Percentiles rank a stretch among this genome's conserved stretches.
Evolutionary conservation across 164 flowering plant genomes (phyloP).

Genomic region (Cinnamomum micranthum): DNA sequence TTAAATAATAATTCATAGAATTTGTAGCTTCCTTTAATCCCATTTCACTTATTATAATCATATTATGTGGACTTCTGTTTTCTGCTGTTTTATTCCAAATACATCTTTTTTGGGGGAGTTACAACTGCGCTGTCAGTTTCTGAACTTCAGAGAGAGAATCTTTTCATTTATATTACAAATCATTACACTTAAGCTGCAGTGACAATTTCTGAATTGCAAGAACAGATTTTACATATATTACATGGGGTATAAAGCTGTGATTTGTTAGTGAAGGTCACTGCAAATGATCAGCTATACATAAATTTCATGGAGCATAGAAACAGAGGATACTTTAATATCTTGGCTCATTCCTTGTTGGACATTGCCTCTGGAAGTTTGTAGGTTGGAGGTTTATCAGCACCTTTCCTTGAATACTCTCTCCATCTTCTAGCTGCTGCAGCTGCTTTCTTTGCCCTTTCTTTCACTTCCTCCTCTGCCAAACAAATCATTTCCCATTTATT

Average conservation of each 20-base stretch:
- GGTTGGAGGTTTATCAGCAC: conserved; percentile 77
- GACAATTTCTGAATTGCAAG: background rate
- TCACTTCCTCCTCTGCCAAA: conserved; percentile 67
- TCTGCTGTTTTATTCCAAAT: background rate
- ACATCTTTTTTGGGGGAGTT: no score
- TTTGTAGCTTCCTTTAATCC: background rate
- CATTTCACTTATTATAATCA: background rate
- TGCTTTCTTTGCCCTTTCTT: conserved; percentile 73
- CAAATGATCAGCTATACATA: conserved; percentile 17
- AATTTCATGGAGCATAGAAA: conserved; percentile 6
- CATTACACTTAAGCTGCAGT: background rate
- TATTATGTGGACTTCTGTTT: background rate
- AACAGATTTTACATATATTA: background rate
- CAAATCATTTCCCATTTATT: conserved; percentile 1
- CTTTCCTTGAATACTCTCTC: conserved; percentile 93
- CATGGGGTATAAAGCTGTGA: background rate
- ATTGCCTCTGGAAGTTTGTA: conserved; percentile 76
- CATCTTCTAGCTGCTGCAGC: conserved; percentile 95
- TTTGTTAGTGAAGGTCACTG: background rate
- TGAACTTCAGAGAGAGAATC: background rate
- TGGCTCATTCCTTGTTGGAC: conserved; percentile 43
- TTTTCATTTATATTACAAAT: background rate
- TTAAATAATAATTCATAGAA: background rate
- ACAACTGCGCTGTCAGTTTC: background rate
- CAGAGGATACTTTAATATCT: background rate